Evolutionary conservation across 2,329 filamentous ascomycete species (phyloP).

Genomic region (Xylariaceae sp.): DNA sequence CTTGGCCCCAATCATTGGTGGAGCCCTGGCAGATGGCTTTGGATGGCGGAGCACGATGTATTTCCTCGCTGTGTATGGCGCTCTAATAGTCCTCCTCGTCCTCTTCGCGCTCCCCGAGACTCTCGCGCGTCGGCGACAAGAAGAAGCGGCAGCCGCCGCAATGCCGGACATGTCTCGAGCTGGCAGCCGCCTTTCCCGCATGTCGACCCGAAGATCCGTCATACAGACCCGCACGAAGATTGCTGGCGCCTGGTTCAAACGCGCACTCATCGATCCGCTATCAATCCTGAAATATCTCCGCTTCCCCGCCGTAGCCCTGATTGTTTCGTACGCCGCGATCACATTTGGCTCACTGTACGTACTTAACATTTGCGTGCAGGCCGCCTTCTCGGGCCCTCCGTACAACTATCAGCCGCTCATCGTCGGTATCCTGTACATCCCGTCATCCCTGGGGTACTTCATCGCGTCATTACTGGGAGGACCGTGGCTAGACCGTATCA

Average conservation of each 20-base stretch:
- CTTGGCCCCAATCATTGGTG: constrained; percentile 73
- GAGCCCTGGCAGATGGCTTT: constrained; percentile 64
- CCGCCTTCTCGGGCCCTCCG: constrained; percentile 63
- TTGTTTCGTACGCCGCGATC: constrained; percentile 71
- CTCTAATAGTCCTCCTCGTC: constrained; percentile 52
- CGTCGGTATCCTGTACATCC: constrained; percentile 75
- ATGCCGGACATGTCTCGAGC: neutral
- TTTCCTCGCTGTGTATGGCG: constrained; percentile 72
- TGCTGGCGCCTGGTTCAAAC: constrained; percentile 53
- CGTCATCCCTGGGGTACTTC: constrained; percentile 71
- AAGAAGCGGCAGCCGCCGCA: neutral
- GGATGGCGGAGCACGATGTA: constrained; percentile 77
- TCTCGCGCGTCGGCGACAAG: constrained; percentile 39
- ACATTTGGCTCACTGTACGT: constrained; percentile 75
- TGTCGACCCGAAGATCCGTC: constrained; percentile 61
- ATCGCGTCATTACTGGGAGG: constrained; percentile 67
- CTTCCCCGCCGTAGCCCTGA: constrained; percentile 70
- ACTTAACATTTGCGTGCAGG: constrained; percentile 73
- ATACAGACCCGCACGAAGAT: constrained; percentile 55
- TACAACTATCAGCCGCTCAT: constrained; percentile 69
- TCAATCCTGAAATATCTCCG: constrained; percentile 68
- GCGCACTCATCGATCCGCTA: constrained; percentile 69
- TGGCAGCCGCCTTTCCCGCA: constrained; percentile 39
- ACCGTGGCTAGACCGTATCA: constrained; percentile 76
- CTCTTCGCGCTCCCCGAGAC: constrained; percentile 66